These are phyloP conservation scores for Cryptococcus sp. DNA, from an alignment of 1,284 basidiomycete genomes.

Conservation along the genomic window DNA sequence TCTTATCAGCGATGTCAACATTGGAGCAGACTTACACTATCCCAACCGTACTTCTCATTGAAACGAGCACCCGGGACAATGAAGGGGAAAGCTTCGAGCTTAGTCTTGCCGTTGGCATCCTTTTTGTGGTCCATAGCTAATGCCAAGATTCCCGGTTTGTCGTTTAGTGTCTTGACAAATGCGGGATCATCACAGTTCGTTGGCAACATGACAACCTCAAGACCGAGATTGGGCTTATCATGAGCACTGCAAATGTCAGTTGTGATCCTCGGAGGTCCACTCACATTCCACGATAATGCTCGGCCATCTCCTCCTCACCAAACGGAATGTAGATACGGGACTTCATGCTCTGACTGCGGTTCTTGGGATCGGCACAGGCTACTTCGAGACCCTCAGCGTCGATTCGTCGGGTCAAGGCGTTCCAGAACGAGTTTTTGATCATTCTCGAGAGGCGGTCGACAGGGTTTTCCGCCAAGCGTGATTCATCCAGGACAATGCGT, in stretches of 20 bases:
- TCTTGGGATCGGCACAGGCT: conserved; percentile 96
- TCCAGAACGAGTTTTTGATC: conserved; percentile 99
- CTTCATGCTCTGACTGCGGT: conserved; percentile 78
- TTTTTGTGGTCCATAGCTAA: conserved; percentile 87
- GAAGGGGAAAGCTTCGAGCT: conserved; percentile 91
- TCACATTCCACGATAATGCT: conserved; percentile 72
- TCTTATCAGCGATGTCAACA: conserved; percentile 1
- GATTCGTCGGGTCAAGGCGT: conserved; percentile 91
- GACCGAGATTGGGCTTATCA: conserved; percentile 81
- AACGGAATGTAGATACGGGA: conserved; percentile 94
- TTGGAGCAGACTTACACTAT: conserved; percentile 37
- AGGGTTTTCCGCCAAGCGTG: conserved; percentile 93
- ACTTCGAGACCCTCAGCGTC: conserved; percentile 96
- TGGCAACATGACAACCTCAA: conserved; percentile 88
- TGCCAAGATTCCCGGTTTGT: conserved; percentile 89
- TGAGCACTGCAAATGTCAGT: conserved; percentile 35
- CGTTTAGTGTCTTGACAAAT: conserved; percentile 91
- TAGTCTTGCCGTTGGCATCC: conserved; percentile 70
- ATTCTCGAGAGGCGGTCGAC: conserved; percentile 95
- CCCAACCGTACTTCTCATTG: conserved; percentile 74
- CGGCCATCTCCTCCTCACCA: conserved; percentile 87
- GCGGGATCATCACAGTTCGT: conserved; percentile 77
- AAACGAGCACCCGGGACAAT: conserved; percentile 96
- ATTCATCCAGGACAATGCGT: conserved; percentile 96
- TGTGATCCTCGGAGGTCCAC: conserved; percentile 9